These are phyloP conservation scores for Leccinum subgranulosum DNA, from an alignment of 768 basidiomycete genomes.

Conservation along the genomic window DNA sequence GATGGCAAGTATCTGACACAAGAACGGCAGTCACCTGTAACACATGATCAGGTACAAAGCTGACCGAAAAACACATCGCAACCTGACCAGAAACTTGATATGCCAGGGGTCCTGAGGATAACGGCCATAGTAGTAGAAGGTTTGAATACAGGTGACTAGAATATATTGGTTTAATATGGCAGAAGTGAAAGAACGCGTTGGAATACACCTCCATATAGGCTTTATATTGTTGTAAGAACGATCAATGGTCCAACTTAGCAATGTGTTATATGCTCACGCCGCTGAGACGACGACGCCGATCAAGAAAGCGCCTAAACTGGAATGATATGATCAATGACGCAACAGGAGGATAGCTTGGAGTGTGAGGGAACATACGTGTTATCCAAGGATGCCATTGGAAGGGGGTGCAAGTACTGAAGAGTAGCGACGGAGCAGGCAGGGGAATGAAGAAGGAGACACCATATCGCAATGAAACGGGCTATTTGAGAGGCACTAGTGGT, in stretches of 20 bases:
- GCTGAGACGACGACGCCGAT: constrained; percentile 54
- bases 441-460: not conserved
- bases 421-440: not conserved
- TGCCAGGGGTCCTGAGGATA: constrained; percentile 53
- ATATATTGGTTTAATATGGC: constrained; percentile 1
- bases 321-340: not conserved
- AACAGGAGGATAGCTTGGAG: not conserved
- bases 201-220: constrained; percentile 49
- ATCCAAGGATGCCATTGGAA: constrained; percentile 27
- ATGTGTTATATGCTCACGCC: constrained; percentile 36
- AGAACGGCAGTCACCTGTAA: constrained; percentile 52
- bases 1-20: constrained; percentile 54
- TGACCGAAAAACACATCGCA: not conserved
- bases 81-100: constrained; percentile 45
- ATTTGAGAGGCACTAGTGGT: constrained; percentile 16
- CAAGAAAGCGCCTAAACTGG: constrained; percentile 52
- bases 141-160: constrained; percentile 56
- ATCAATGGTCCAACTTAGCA: not conserved
- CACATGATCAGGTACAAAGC: not conserved
- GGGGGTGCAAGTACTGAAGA: not conserved
- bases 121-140: constrained; percentile 51
- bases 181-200: not conserved
- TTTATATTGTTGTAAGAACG: constrained; percentile 16
- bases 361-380: constrained; percentile 34
- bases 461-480: constrained; percentile 2